Evolutionary conservation across 1,139 yeast species (phyloP), one percentile per base, ranked within the genome.

Genomic region (Diutina siamensis): DNA sequence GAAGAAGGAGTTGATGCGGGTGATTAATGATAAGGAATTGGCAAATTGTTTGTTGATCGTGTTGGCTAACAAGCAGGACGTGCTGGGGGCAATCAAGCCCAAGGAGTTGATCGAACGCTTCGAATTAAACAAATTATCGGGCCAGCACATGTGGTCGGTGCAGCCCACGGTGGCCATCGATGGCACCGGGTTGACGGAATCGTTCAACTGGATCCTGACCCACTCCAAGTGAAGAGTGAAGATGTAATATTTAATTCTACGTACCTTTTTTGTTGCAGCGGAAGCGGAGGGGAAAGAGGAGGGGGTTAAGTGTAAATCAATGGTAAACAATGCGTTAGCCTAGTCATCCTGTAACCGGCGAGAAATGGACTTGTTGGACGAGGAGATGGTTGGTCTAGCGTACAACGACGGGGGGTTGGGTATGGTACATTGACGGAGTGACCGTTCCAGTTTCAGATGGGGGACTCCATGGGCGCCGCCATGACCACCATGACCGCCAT

Each of bases 51-150:
- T 85, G 50, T 63, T 88, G 57, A 73, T 87, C 49, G 94, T 88
- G 12, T 80, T 87, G 68, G 96, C 96, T 47, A 88, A 88, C 65
- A 88, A 88, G 62, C 96, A 88, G 63, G 97, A 88, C 65, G 65
- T 79, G 45, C 69, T 71, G n/a, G 71, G 71, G 32, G 75, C 87
- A 40, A 61, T 76, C 56, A 77, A 72, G 54, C 85, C 88, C 33
- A 77, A 76, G 57, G 84, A 81, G 54, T 64, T 82, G 50, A 78
- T 80, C 48, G 80, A 79, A 49, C 64, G 65, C 49, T 69, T 82
- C 50, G 75, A 77, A 48, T 67, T 82, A 62, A 71, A 72, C 48
- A 61, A 70, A 47, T 64, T 78, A 56, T 71, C 78, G 35, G 69
- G 72, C 19, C 70, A 74, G 48, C 87, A 80, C 59, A 67, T 76